Conservation (phyloP, 768 basidiomycete genomes). For the Mycena chlorophos region DNA sequence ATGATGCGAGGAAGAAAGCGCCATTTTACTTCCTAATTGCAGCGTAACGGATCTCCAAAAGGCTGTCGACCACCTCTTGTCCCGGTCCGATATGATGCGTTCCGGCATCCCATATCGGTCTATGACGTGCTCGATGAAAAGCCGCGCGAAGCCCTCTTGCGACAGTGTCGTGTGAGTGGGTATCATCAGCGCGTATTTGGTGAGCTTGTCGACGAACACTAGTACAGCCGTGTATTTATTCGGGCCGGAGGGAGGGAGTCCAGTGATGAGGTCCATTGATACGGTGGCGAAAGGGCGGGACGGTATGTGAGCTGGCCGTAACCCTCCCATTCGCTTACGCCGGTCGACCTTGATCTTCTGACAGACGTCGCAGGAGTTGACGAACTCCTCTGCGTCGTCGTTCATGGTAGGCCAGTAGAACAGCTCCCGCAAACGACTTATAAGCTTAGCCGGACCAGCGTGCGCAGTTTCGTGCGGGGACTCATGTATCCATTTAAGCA, state of each 20-base stretch:
- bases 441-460: neutral
- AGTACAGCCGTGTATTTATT: slow-evolving; percentile 23
- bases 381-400: neutral
- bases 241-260: slow-evolving; percentile 10
- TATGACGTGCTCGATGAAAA: slow-evolving; percentile 2
- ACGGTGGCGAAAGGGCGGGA: neutral
- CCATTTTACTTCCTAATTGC: neutral
- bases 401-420: neutral
- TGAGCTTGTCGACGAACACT: slow-evolving; percentile 31
- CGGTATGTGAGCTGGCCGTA: neutral
- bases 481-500: too few relatives aligned
- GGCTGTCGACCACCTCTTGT: slow-evolving; percentile 6
- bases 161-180: slow-evolving; percentile 16
- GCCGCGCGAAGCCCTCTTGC: neutral
- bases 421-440: neutral
- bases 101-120: neutral
- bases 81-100: slow-evolving; percentile 10
- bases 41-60: slow-evolving; percentile 20
- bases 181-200: slow-evolving; percentile 36
- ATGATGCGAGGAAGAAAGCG: slow-evolving; percentile 33
- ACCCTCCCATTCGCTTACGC: neutral
- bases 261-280: neutral
- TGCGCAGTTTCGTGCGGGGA: too few relatives aligned
- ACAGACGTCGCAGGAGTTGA: neutral
- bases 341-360: too few relatives aligned